Evolutionary conservation across 306 rosid species (phyloP), one percentile per base, ranked within the genome.

Genomic region (Pachyrhizus erosus): DNA sequence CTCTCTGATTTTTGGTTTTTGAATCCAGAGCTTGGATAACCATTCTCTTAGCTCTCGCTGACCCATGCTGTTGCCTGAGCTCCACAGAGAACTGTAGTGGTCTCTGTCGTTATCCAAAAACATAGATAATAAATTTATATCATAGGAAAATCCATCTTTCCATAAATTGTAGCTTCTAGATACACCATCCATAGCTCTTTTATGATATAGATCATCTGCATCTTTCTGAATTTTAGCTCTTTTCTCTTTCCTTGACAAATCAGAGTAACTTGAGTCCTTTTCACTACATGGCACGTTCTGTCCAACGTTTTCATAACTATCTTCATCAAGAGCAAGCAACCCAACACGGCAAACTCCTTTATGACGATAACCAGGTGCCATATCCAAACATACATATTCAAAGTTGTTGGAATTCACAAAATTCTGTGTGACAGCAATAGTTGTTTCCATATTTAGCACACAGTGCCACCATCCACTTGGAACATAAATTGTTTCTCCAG

Each of bases 401-500:
- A 96, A 96, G 88, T 96, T 96, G 85, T 86, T 89, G 73, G 91
- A 78, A 89, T 93, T 96, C 73, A 83, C 99, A 87, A 88, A 96
- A 83, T 96, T 96, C 83, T 96, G 99, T 13, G 99, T 96, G 82
- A 96, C 92, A 70, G 99, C 99, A 71, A 96, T 87, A 75, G 97
- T 92, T 73, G 97, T 85, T 83, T 96, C 99, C 87, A 96, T 87
- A 85, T 96, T 96, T 80, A 96, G 81, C 84, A 96, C 96, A 89
- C 98, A 92, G 86, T 96, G 99, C 97, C 98, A 96, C 99, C 99
- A 96, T 86, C 98, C 99, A 87, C 98, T 96, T 2, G 98, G 99
- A 86, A 96, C 97, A 23, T 86, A 96, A 84, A 96, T 93, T 11
- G 99, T 96, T 89, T 96, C 99, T 82, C 99, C 99, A 4, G 98